Percentiles rank a stretch among this genome's conserved stretches.
Evolutionary conservation across 441 rosid species (phyloP).

Genomic region (Eugenia klotzschiana): DNA sequence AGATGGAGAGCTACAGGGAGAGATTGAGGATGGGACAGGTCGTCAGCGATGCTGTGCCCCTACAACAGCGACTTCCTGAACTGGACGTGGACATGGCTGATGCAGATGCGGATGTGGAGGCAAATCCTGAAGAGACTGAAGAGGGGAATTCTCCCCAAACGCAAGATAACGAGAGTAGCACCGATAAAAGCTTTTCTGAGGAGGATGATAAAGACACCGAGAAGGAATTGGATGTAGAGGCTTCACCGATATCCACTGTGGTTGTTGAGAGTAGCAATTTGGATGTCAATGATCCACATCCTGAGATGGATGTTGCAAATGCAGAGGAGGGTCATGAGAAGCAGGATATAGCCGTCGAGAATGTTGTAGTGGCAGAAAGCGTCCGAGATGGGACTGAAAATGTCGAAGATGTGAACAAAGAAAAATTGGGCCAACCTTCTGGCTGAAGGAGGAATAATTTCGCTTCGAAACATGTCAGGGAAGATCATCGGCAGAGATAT

Average conservation of each 20-base stretch:
- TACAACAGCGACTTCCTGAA: conserved; percentile 55
- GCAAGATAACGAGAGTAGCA: conserved; percentile 23
- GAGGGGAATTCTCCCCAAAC: conserved; percentile 38
- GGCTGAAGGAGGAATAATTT: neutral
- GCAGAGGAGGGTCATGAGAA: neutral
- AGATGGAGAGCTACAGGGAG: conserved; percentile 81
- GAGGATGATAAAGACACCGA: conserved; percentile 34
- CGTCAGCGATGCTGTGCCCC: conserved; percentile 52
- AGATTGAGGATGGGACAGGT: conserved; percentile 41
- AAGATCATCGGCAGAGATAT: neutral
- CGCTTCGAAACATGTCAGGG: neutral
- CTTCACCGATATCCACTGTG: conserved; percentile 1
- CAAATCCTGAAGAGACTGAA: conserved; percentile 28
- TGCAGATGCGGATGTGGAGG: conserved; percentile 25
- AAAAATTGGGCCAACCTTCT: neutral
- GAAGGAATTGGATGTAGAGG: conserved; percentile 24
- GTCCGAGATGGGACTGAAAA: neutral
- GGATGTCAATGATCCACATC: conserved; percentile 5
- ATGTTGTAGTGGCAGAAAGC: neutral
- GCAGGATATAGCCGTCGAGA: conserved; percentile 1
- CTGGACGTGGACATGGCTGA: conserved; percentile 33
- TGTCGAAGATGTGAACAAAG: conserved; percentile 3
- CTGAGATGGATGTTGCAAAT: conserved; percentile 6
- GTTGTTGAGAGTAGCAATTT: conserved; percentile 7
- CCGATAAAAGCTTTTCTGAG: conserved; percentile 37